Percentiles rank a stretch among this genome's conserved stretches.
Evolutionary conservation across 192 early-diverging fungal genomes (phyloP).

Genomic region (Coemansia biformis): DNA sequence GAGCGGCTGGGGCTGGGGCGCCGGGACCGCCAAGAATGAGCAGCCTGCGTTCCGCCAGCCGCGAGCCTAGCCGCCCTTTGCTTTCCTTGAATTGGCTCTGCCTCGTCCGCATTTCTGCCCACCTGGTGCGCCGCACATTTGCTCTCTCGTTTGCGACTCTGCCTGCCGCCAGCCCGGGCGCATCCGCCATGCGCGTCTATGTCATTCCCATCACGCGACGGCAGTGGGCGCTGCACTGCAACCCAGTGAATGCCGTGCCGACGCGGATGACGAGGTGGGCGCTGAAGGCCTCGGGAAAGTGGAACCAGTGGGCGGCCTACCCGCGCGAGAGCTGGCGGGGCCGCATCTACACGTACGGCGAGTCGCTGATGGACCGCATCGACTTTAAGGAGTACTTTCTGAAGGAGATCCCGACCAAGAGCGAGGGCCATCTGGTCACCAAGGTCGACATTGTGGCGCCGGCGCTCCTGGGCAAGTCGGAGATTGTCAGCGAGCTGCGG

Average conservation of each 20-base stretch:
- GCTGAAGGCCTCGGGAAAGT: constrained; percentile 31
- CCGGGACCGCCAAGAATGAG: too few relatives aligned
- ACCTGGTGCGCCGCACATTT: too few relatives aligned
- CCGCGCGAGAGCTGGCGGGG: constrained; percentile 54
- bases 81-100: too few relatives aligned
- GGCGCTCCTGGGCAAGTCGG: constrained; percentile 35
- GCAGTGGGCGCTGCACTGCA: constrained; percentile 48
- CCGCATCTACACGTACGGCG: constrained; percentile 56
- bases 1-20: too few relatives aligned
- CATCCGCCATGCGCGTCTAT: constrained; percentile 32
- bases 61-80: too few relatives aligned
- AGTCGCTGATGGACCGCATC: constrained; percentile 62
- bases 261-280: constrained; percentile 44
- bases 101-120: too few relatives aligned
- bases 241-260: constrained; percentile 32
- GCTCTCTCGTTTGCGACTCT: too few relatives aligned
- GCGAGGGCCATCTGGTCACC: constrained; percentile 22
- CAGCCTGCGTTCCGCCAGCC: too few relatives aligned
- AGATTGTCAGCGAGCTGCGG: constrained; percentile 49
- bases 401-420: constrained; percentile 62
- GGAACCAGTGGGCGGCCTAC: constrained; percentile 39
- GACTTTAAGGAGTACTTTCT: constrained; percentile 73
- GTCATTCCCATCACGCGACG: constrained; percentile 38
- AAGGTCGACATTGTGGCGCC: constrained; percentile 48
- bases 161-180: neutral